Conservation (phyloP, 192 early-diverging fungal species). For the Gonapodya sp. region DNA sequence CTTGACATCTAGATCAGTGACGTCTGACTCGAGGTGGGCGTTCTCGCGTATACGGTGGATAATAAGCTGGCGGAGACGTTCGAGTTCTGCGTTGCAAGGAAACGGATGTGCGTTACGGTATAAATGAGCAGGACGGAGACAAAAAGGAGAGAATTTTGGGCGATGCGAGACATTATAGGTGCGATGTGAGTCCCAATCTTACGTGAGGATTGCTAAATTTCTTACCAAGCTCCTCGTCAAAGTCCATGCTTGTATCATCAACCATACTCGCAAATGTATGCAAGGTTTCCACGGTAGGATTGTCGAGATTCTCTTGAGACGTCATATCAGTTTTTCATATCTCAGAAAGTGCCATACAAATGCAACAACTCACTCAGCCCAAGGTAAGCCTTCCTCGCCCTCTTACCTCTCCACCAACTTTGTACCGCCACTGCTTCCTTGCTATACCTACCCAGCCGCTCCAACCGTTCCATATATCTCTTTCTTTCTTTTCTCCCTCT, state of each 20-base stretch:
- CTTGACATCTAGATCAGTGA: slow-evolving; percentile 89
- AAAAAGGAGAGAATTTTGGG: too few species aligned
- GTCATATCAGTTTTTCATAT: not conserved
- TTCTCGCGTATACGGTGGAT: slow-evolving; percentile 87
- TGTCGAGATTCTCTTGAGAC: slow-evolving; percentile 27
- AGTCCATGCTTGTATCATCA: slow-evolving; percentile 82
- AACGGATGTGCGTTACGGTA: too few species aligned
- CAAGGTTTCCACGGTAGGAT: slow-evolving; percentile 69
- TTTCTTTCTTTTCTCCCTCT: slow-evolving; percentile 30
- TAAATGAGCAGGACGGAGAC: slow-evolving; percentile 18
- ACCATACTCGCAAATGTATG: slow-evolving; percentile 82
- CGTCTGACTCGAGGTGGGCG: slow-evolving; percentile 58
- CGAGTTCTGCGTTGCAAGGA: slow-evolving; percentile 58
- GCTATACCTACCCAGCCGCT: not conserved
- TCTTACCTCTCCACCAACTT: slow-evolving; percentile 54
- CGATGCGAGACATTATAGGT: slow-evolving; percentile 19
- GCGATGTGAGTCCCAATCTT: not conserved
- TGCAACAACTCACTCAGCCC: slow-evolving; percentile 42
- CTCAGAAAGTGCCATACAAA: not conserved
- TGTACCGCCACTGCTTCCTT: slow-evolving; percentile 19
- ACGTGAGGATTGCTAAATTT: not conserved
- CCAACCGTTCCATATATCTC: slow-evolving; percentile 28
- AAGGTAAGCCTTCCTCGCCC: slow-evolving; percentile 55
- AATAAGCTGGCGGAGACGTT: slow-evolving; percentile 75
- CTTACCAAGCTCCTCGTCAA: slow-evolving; percentile 81